Base-by-base conservation (phyloP, 768 basidiomycete species). In the Tricholomella constricta region DNA sequence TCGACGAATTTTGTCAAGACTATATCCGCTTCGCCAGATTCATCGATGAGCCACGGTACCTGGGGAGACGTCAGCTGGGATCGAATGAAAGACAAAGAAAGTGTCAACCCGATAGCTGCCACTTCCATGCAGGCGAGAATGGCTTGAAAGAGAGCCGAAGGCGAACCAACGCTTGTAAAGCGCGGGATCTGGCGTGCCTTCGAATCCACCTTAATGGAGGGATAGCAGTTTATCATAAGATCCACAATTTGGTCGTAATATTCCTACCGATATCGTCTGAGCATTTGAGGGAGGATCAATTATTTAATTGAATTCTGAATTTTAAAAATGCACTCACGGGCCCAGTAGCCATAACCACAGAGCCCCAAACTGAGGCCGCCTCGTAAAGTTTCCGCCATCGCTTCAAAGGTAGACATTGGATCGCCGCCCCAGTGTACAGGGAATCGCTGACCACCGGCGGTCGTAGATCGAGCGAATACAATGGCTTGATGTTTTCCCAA, bases 301-400 rank as follows among this genome's bases (percentile, higher is more conserved):
- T n/a, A n/a, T n/a, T n/a, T n/a, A n/a, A n/a, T n/a, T n/a, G n/a
- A 22, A 15, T 7, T 40, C n/a, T 15, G 20, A 32, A 19, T 8
- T 12, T n/a, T 17, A 27, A 19, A 19, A 50, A 17, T 4, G 25
- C 32, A 60, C 63, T 48, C 38, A 66, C 65, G 75, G 15, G 73
- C 72, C 71, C 73, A 74, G 60, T 70, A 78, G 2, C 72, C 72
- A 57, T 76, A 80, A 0, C 78, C 78, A 44, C 73, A 74, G 17
- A 70, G 58, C 1, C 73, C 72, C 41, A 80, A 62, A 43, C 71
- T 72, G 35, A 80, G 55, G 6, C 70, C 68, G 23, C 78, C 78
- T n/a, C 77, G 65, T 34, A 79, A 60, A 10, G 74, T 73, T 64
- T 80, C 78, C 0, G 74, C 75, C 78, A 80, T 80, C 7, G 76